phyloP scores from a whole-genome alignment of 345 rosid species.

The Ricinus communis region DNA sequence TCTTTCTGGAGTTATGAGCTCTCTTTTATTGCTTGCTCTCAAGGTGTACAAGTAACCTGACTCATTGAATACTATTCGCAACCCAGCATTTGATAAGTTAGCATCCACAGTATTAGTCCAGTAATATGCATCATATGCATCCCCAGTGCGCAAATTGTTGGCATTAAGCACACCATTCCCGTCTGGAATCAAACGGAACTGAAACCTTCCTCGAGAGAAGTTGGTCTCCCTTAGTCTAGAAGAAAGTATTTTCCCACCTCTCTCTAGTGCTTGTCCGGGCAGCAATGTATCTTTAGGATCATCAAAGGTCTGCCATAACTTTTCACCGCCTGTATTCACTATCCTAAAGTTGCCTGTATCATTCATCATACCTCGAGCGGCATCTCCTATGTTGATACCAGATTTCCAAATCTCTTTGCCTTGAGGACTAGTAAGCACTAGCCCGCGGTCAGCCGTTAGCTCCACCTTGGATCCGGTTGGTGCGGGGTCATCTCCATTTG shows the following conservation, averaged over 20 bases:
- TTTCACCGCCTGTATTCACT: neutral
- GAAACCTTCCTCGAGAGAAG: conserved; percentile 44
- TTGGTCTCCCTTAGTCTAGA: conserved; percentile 25
- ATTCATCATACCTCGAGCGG: conserved; percentile 24
- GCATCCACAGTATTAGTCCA: conserved; percentile 9
- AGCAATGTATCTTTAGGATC: conserved; percentile 38
- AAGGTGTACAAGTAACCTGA: conserved; percentile 29
- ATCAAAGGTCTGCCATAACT: conserved; percentile 35
- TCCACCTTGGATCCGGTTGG: conserved; percentile 27
- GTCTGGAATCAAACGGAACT: conserved; percentile 21
- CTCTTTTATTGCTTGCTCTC: conserved; percentile 14
- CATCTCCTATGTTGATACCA: neutral
- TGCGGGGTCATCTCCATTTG: conserved; percentile 19
- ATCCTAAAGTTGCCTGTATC: conserved; percentile 36
- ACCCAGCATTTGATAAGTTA: conserved; percentile 24
- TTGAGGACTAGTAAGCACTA: conserved; percentile 27
- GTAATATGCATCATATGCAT: conserved; percentile 23
- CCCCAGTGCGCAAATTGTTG: conserved; percentile 22
- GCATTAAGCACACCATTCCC: conserved; percentile 36
- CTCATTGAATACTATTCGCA: conserved; percentile 23
- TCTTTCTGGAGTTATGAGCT: neutral
- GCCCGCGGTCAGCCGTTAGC: conserved; percentile 20
- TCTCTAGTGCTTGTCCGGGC: conserved; percentile 33
- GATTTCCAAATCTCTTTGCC: conserved; percentile 31
- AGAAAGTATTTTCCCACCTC: conserved; percentile 6